Percentiles rank a stretch among this genome's conserved stretches.
These are phyloP conservation scores for Metarhizium robertsii DNA, from an alignment of 2,329 filamentous ascomycete genomes.

Conservation along the genomic window DNA sequence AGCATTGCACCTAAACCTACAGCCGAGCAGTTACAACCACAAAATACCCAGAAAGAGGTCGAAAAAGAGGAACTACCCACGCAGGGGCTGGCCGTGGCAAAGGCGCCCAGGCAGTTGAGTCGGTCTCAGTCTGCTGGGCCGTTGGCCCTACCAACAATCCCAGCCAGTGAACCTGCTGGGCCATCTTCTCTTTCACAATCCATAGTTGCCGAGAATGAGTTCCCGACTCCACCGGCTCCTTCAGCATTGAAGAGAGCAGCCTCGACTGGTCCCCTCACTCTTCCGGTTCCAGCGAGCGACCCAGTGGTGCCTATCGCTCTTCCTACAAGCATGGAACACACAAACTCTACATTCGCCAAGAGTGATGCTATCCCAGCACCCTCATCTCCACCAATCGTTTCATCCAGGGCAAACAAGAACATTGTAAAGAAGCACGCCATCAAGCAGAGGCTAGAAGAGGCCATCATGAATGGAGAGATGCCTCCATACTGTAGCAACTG, in stretches of 20 bases:
- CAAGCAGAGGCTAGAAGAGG: constrained; percentile 48
- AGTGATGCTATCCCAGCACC: constrained; percentile 30
- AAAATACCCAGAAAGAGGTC: neutral
- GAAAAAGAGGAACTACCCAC: neutral
- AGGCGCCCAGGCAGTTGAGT: constrained; percentile 16
- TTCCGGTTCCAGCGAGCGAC: constrained; percentile 38
- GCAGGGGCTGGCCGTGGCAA: neutral
- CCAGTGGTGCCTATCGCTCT: constrained; percentile 21
- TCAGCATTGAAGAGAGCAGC: constrained; percentile 28
- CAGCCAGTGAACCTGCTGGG: constrained; percentile 41
- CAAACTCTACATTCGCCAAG: constrained; percentile 31
- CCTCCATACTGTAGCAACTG: constrained; percentile 89
- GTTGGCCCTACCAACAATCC: constrained; percentile 24
- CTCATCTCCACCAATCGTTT: constrained; percentile 24
- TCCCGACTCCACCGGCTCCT: constrained; percentile 22
- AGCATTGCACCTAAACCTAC: constrained; percentile 3
- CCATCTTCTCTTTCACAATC: constrained; percentile 30
- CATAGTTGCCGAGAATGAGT: constrained; percentile 9
- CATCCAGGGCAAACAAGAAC: constrained; percentile 53
- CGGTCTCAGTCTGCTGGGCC: constrained; percentile 30
- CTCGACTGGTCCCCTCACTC: constrained; percentile 22
- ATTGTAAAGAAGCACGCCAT: constrained; percentile 53
- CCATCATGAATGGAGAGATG: constrained; percentile 70
- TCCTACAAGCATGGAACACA: constrained; percentile 16
- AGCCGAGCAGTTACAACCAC: neutral